Base-by-base conservation (phyloP, 352 stramenopile species). In the Phytophthora fragariaefolia region DNA sequence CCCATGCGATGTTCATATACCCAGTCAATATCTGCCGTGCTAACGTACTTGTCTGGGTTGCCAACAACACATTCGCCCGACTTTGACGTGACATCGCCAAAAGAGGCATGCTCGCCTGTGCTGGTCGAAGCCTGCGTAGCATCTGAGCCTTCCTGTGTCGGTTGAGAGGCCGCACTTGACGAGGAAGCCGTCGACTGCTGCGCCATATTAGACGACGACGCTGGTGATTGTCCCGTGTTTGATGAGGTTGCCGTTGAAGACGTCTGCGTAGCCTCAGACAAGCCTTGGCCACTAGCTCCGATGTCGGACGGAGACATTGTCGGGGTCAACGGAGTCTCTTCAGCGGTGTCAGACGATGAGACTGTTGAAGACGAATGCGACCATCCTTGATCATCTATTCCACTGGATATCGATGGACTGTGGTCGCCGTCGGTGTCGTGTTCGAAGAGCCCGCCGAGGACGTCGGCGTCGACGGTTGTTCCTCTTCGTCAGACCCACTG, bases 11-110 rank as follows among this genome's bases (percentile, higher is more conserved):
- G 27, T 9, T 36, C 28, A 40, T 42, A 62, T 4, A 62, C 13
- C 54, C 54, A 62, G 28, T 51, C 42, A 0, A 62, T 5, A 3
- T 62, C 24, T 4, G 15, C 27, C 15, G 38, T n/a, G 51, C 30
- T 69, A n/a, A 69, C 50, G 51, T 69, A 69, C 40, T 38, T 26
- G 58, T 22, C n/a, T 13, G 58, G 49, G 23, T 54, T 40, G 22
- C 58, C 58, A 24, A 66, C 30, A 38, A 66, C 58, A 7, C 58
- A 66, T 18, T 58, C 28, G 24, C 40, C 49, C 5, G 36, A 42
- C 10, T 30, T 49, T 9, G 58, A 66, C 38, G 36, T 66, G 36
- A 66, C n/a, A 23, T 17, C 49, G 2, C 58, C 58, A 49, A 66
- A 66, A 13, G 58, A 27, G 30, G 48, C 58, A 38, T 66, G 58